Conservation (phyloP, 208 protist species). For the Crithidia fasciculata region DNA sequence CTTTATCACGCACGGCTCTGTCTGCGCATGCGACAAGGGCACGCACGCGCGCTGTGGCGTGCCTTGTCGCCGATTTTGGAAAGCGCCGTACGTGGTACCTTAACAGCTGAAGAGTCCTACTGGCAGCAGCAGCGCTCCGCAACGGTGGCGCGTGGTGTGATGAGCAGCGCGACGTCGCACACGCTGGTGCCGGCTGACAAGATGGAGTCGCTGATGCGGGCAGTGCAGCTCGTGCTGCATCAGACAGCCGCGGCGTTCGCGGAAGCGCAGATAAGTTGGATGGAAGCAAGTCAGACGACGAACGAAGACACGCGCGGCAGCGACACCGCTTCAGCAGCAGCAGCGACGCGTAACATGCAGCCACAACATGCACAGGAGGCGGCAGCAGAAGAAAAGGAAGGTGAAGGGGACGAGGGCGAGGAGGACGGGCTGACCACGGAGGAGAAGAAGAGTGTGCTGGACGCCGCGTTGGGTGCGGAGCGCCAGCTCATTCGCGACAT, state of each 20-base stretch:
- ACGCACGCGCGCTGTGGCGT: conserved; percentile 35
- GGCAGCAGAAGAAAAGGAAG: conserved; percentile 3
- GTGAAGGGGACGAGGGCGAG: background rate
- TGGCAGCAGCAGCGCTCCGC: conserved; percentile 39
- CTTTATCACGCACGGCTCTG: conserved; percentile 65
- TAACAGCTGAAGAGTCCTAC: conserved; percentile 63
- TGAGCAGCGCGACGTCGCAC: conserved; percentile 16
- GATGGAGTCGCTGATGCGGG: conserved; percentile 58
- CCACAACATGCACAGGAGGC: background rate
- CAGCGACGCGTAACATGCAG: background rate
- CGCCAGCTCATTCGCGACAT: conserved; percentile 24
- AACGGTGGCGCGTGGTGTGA: conserved; percentile 19
- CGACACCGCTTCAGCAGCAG: background rate
- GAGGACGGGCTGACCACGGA: background rate
- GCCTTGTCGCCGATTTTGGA: conserved; percentile 43
- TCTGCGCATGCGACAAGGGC: conserved; percentile 32
- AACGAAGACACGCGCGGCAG: background rate
- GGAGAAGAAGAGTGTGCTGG: conserved; percentile 21
- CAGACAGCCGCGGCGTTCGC: conserved; percentile 38
- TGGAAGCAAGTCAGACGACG: background rate
- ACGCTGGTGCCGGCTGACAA: conserved; percentile 38
- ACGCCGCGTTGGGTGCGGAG: conserved; percentile 36
- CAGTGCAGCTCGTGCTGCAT: conserved; percentile 49
- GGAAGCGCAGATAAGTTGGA: conserved; percentile 18
- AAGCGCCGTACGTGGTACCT: conserved; percentile 38